Conservation (phyloP, 2,329 filamentous ascomycete genomes). For the Aspergillus glaucus region DNA sequence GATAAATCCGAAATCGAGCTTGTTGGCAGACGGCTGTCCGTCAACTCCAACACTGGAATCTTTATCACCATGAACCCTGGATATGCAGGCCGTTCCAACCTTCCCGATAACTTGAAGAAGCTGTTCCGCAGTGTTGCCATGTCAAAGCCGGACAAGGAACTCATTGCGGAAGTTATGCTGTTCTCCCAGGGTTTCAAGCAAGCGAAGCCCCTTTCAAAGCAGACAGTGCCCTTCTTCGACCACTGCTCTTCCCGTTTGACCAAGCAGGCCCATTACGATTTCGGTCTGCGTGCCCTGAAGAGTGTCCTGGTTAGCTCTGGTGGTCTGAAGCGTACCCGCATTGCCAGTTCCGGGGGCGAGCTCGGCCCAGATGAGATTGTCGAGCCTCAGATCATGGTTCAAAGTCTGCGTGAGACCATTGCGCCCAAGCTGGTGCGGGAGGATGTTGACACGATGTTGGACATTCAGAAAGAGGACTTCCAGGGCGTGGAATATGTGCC, state of each 20-base stretch:
- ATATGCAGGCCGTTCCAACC: conserved; percentile 93
- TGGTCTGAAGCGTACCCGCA: conserved; percentile 80
- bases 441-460: conserved; percentile 82
- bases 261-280: conserved; percentile 98
- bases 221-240: conserved; percentile 98
- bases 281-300: conserved; percentile 93
- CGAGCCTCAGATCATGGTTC: conserved; percentile 95
- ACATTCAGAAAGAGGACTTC: conserved; percentile 80
- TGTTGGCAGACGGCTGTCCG: conserved; percentile 79
- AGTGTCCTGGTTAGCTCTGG: conserved; percentile 98
- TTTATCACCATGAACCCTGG: conserved; percentile 99
- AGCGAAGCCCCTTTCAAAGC: conserved; percentile 86
- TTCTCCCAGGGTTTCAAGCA: conserved; percentile 99
- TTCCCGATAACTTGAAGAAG: conserved; percentile 99
- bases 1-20: conserved; percentile 91
- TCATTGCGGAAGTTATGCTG: conserved; percentile 99
- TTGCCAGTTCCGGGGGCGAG: conserved; percentile 53
- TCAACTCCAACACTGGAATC: conserved; percentile 91
- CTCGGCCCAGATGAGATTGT: conserved; percentile 64
- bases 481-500: conserved; percentile 89
- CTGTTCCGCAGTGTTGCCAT: conserved; percentile 98
- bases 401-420: conserved; percentile 97
- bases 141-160: conserved; percentile 99
- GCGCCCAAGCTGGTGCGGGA: conserved; percentile 91
- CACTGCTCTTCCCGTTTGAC: conserved; percentile 74